Evolutionary conservation across 257 asterid species (phyloP).

Genomic region (Osmanthus fragrans): DNA sequence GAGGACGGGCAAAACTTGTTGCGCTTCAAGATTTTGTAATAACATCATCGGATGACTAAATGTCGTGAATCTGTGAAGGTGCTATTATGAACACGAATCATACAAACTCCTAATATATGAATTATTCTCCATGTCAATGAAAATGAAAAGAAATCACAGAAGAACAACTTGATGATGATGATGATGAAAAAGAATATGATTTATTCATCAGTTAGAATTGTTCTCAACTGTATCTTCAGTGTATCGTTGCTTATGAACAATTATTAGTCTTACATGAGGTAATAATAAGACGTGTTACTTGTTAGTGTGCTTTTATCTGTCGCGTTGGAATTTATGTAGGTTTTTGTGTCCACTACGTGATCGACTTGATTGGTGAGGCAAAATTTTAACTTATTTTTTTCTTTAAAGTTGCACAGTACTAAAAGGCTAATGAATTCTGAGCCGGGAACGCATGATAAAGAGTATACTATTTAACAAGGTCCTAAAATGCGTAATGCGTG

Average conservation of each 20-base stretch:
- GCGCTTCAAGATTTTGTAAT: slow-evolving; percentile 52
- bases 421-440: no score
- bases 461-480: no score
- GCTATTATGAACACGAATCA: slow-evolving; percentile 13
- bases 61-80: neutral
- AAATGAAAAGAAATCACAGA: neutral
- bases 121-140: neutral
- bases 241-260: neutral
- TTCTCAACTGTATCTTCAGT: neutral
- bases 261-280: neutral
- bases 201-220: neutral
- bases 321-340: neutral
- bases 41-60: slow-evolving; percentile 27
- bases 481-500: no score
- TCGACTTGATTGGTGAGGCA: no score
- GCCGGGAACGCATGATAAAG: no score
- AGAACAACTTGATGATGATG: neutral
- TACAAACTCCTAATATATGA: neutral
- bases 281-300: no score
- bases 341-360: no score
- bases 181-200: neutral
- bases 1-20: slow-evolving; percentile 55
- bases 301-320: neutral
- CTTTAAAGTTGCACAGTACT: no score
- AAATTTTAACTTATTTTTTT: no score